Conservation (phyloP, 2,329 filamentous ascomycete genomes). For the Corinectria fuckeliana region DNA sequence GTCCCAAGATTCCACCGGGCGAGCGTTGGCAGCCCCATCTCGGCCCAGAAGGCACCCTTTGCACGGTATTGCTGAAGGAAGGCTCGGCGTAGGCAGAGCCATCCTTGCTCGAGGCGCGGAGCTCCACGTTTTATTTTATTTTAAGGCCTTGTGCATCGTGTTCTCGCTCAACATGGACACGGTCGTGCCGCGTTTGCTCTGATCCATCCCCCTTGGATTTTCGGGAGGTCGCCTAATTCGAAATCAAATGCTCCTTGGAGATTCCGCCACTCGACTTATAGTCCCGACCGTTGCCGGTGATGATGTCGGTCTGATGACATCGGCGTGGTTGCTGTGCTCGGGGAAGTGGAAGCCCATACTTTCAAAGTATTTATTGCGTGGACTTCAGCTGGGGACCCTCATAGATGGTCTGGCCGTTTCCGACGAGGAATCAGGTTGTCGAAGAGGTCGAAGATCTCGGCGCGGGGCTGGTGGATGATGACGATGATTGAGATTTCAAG, state of each 20-base stretch:
- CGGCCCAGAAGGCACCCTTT: constrained; percentile 58
- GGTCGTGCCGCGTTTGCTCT: constrained; percentile 26
- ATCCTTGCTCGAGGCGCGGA: constrained; percentile 54
- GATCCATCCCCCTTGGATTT: constrained; percentile 21
- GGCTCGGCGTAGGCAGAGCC: constrained; percentile 59
- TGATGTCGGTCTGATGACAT: constrained; percentile 67
- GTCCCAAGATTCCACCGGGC: constrained; percentile 61
- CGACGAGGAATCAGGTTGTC: constrained; percentile 63
- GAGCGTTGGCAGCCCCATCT: constrained; percentile 58
- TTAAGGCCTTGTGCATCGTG: constrained; percentile 53
- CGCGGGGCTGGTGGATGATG: constrained; percentile 66
- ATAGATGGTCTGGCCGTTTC: constrained; percentile 62
- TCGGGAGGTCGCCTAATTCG: constrained; percentile 51
- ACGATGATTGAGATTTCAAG: constrained; percentile 64
- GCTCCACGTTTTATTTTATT: constrained; percentile 59
- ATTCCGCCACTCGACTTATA: constrained; percentile 57
- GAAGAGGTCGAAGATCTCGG: constrained; percentile 64
- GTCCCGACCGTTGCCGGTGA: constrained; percentile 60
- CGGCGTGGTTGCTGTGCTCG: constrained; percentile 58
- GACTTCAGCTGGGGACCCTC: constrained; percentile 54
- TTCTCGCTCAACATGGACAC: constrained; percentile 37
- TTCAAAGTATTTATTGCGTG: constrained; percentile 59
- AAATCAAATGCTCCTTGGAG: constrained; percentile 56
- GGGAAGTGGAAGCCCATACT: constrained; percentile 59
- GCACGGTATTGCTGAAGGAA: constrained; percentile 64